Percentiles rank a stretch among this genome's conserved stretches.
These are phyloP conservation scores for Multifurca ochricompacta DNA, from an alignment of 768 basidiomycete species.

Conservation along the genomic window DNA sequence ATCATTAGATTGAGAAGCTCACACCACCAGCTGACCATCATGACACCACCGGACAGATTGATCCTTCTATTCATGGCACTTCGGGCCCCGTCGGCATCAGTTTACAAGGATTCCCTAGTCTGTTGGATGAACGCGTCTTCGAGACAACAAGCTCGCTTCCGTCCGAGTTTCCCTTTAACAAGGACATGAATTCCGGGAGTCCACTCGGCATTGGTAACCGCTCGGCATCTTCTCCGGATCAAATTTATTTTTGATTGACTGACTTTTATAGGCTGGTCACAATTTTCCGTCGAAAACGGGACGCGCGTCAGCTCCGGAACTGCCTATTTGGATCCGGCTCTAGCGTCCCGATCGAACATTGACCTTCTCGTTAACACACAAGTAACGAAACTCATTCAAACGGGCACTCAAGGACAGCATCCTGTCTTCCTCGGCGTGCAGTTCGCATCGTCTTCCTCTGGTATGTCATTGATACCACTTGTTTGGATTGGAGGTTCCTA, in stretches of 20 bases:
- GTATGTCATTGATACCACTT: too few relatives aligned
- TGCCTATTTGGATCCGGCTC: neutral
- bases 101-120: conserved; percentile 9
- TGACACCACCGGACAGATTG: conserved; percentile 22
- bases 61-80: conserved; percentile 23
- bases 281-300: neutral
- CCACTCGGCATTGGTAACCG: conserved; percentile 25
- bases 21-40: conserved; percentile 8
- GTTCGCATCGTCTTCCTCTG: too few relatives aligned
- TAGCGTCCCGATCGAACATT: neutral
- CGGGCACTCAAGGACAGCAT: neutral
- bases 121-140: conserved; percentile 3
- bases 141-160: conserved; percentile 15
- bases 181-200: conserved; percentile 23
- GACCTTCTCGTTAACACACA: neutral
- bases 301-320: neutral
- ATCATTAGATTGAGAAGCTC: neutral
- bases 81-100: conserved; percentile 22
- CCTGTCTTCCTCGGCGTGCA: neutral
- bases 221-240: neutral
- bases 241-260: too few relatives aligned
- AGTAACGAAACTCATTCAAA: neutral
- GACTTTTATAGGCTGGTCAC: neutral
- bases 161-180: conserved; percentile 25
- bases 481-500: too few relatives aligned